Evolutionary conservation across 73 alveolate species (phyloP), one percentile per base, ranked within the genome.

Genomic region (Tetrahymena malaccensis): DNA sequence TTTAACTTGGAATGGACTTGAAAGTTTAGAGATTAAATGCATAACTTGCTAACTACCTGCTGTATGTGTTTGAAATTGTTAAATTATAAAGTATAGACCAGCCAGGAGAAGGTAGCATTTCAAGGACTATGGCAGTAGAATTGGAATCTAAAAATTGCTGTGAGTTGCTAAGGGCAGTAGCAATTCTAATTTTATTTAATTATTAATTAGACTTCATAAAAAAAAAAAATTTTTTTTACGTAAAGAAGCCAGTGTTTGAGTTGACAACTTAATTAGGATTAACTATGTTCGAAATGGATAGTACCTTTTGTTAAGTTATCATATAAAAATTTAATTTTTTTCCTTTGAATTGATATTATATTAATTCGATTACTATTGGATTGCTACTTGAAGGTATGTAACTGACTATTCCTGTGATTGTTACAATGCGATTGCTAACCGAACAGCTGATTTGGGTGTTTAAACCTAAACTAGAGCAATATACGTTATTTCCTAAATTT

Each of bases 401-500:
- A 38, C 83, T 93, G 4, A 43, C 95, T 34, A 93, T 38, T 34
- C 95, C 27, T 44, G 70, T 35, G 43, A 55, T 27, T 83, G 84
- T 7, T 43, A 35, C 43, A 40, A 89, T 21, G 50, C 70, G 43
- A 43, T 50, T 43, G 94, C 43, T 43, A 43, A 85, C 56, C 22
- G 93, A 43, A 58, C 97, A 95, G 55, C 56, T 12, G 93, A 35
- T 37, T 43, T 43, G 19, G 31, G 58, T 35, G 84, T 57, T 35
- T 93, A 93, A 89, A 17, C 85, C 96, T 93, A 44, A 13, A 94
- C 94, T 43, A 34, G 84, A 21, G 94, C 97, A 85, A 43, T 93
- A 33, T 17, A 96, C 94, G 43, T 55, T 94, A 93, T 84, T 96
- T 93, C 98, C 98, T 31, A 96, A 93, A 33, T 96, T 93, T 84